Evolutionary conservation across 2,329 filamentous ascomycete species (phyloP), one percentile per base, ranked within the genome.

Genomic region (Cladophialophora psammophila): DNA sequence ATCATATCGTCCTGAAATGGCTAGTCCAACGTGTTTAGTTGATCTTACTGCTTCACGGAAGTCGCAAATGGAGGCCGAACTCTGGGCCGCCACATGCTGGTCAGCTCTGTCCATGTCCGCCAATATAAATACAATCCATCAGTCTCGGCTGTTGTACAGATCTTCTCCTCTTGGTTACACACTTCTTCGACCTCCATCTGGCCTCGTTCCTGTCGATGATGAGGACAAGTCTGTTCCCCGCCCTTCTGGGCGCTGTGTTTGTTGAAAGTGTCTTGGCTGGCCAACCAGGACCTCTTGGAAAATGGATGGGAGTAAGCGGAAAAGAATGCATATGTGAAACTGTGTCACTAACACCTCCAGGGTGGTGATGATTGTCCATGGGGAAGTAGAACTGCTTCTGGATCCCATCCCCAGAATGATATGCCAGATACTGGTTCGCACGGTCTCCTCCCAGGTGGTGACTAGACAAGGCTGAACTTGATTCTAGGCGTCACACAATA

Each of bases 331-430:
- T 6, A n/a, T 15, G 12, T 2, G 18, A 40, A 8, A 54, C 18
- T 12, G 12, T 42, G 2, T 7, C 38, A 40, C 63, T 66, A 26
- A 65, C 34, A 8, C 13, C 56, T n/a, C 20, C n/a, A 69, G 67
- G 67, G 64, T 20, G 67, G 67, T 35, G 65, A 67, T 35, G 65
- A 67, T 36, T 69, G 67, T 52, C 67, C 67, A 48, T 69, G 67
- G 67, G 57, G 53, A 50, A 50, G 40, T n/a, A 63, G 60, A 48
- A 69, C 56, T 15, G 65, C 56, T 36, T 62, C 61, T 35, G 38
- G 35, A 13, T 55, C 67, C n/a, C 67, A 69, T 60, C 67, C 67
- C 35, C 34, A 53, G 35, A 57, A 42, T 15, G 64, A 69, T 48
- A 67, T 64, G 45, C 67, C 67, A 15, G 64, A 69, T 60, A 69